A percentile compares a stretch with the other conserved stretches of the same genome.
These are phyloP conservation scores for Drechslerella coelobrocha DNA, from an alignment of 2,329 filamentous ascomycete genomes.

Conservation along the genomic window DNA sequence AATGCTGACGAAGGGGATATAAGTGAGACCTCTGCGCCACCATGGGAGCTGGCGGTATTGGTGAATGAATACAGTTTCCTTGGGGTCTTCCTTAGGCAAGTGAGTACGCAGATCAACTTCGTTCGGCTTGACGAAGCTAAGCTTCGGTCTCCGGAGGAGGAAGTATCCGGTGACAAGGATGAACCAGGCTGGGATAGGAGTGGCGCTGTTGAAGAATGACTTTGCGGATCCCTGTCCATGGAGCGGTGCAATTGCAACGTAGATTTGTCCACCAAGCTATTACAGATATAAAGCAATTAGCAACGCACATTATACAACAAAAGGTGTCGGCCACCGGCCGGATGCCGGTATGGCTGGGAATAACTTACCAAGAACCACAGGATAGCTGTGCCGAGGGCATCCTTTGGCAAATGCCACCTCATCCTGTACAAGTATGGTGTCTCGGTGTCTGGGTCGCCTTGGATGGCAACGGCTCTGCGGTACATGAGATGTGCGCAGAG, in stretches of 20 bases:
- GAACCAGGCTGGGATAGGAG: slow-evolving; percentile 45
- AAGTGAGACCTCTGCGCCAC: slow-evolving; percentile 37
- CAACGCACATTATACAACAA: slow-evolving; percentile 26
- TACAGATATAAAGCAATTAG: slow-evolving; percentile 24
- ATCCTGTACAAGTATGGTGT: slow-evolving; percentile 46
- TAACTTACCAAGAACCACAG: slow-evolving; percentile 48
- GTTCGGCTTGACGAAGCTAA: slow-evolving; percentile 21
- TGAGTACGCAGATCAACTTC: slow-evolving; percentile 37
- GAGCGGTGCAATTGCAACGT: slow-evolving; percentile 46
- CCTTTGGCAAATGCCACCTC: slow-evolving; percentile 37
- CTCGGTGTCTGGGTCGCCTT: slow-evolving; percentile 31
- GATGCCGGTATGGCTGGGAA: neutral
- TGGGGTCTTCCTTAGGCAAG: slow-evolving; percentile 46
- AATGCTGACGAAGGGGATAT: slow-evolving; percentile 46
- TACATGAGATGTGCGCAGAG: slow-evolving; percentile 38
- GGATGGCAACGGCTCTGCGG: slow-evolving; percentile 19
- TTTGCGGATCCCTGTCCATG: slow-evolving; percentile 16
- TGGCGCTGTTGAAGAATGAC: slow-evolving; percentile 46
- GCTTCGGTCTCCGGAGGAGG: slow-evolving; percentile 18
- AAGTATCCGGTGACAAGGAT: slow-evolving; percentile 27
- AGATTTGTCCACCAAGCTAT: slow-evolving; percentile 50
- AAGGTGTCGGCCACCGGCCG: neutral
- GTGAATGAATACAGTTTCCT: slow-evolving; percentile 44
- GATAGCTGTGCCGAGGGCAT: slow-evolving; percentile 26
- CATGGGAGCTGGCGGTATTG: slow-evolving; percentile 34